These are phyloP conservation scores for Ascoidea rubescens DNA, from an alignment of 805 yeast species.

Conservation along the genomic window DNA sequence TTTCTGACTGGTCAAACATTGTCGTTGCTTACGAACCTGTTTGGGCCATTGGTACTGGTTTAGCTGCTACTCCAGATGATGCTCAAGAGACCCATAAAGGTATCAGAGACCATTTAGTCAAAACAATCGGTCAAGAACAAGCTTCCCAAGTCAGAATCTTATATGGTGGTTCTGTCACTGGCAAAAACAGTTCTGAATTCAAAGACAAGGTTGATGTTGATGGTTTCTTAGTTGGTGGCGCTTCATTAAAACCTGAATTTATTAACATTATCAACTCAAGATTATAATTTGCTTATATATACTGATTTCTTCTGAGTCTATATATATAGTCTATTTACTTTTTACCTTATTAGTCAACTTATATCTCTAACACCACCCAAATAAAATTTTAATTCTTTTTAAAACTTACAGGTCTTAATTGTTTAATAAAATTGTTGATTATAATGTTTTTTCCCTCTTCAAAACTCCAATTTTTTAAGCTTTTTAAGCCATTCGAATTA, in stretches of 20 bases:
- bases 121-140: slow-evolving; percentile 62
- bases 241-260: slow-evolving; percentile 96
- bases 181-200: slow-evolving; percentile 81
- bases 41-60: slow-evolving; percentile 99
- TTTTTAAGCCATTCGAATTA: too few species aligned
- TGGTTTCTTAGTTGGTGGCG: slow-evolving; percentile 99
- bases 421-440: too few species aligned
- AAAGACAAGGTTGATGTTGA: slow-evolving; percentile 89
- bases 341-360: background rate
- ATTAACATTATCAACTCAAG: slow-evolving; percentile 90
- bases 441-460: too few species aligned
- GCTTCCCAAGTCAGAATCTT: slow-evolving; percentile 78
- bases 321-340: background rate
- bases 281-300: slow-evolving; percentile 27
- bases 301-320: background rate
- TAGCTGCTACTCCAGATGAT: slow-evolving; percentile 96
- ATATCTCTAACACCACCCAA: too few species aligned
- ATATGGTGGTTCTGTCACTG: slow-evolving; percentile 98
- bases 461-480: too few species aligned
- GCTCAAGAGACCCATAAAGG: slow-evolving; percentile 90
- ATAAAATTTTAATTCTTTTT: too few species aligned
- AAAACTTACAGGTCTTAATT: too few species aligned
- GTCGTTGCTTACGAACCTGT: slow-evolving; percentile 99
- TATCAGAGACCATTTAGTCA: slow-evolving; percentile 72
- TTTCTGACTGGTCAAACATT: slow-evolving; percentile 79